Evolutionary conservation across 345 rosid species (phyloP).

Genomic region (Citrus cavaleriei): DNA sequence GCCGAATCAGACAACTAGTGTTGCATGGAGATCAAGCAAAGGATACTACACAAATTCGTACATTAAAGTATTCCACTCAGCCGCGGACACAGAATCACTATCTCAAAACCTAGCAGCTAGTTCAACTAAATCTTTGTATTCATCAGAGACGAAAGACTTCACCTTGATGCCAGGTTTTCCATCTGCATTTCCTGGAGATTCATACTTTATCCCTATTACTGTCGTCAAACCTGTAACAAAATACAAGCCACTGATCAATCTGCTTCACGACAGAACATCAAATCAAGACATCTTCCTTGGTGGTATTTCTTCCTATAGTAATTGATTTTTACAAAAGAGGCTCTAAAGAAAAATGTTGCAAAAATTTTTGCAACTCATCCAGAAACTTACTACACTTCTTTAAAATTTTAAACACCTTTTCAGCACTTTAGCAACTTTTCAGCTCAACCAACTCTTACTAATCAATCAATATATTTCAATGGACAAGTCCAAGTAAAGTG

Average conservation of each 20-base stretch:
- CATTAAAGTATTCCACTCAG: not conserved
- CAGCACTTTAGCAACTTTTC: not conserved
- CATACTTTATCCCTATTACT: conserved; percentile 74
- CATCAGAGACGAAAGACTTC: conserved; percentile 73
- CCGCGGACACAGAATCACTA: not conserved
- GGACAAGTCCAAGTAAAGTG: not conserved
- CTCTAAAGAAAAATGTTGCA: not conserved
- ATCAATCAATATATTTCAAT: not conserved
- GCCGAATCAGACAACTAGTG: not conserved
- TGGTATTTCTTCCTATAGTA: not conserved
- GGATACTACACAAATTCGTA: not conserved
- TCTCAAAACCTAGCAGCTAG: conserved; percentile 49
- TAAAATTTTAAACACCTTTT: not conserved
- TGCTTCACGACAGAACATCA: not conserved
- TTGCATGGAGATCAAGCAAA: not conserved
- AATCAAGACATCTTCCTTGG: not conserved
- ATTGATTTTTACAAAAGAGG: not conserved
- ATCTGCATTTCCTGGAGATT: conserved; percentile 43
- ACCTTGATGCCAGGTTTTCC: conserved; percentile 46
- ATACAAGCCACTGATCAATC: not conserved
- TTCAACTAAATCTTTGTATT: conserved; percentile 58
- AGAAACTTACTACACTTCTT: not conserved
- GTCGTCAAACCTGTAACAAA: conserved; percentile 64
- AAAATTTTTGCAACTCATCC: not conserved
- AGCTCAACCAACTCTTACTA: not conserved